Evolutionary conservation across 306 rosid species (phyloP).

Genomic region (Inga laurina): DNA sequence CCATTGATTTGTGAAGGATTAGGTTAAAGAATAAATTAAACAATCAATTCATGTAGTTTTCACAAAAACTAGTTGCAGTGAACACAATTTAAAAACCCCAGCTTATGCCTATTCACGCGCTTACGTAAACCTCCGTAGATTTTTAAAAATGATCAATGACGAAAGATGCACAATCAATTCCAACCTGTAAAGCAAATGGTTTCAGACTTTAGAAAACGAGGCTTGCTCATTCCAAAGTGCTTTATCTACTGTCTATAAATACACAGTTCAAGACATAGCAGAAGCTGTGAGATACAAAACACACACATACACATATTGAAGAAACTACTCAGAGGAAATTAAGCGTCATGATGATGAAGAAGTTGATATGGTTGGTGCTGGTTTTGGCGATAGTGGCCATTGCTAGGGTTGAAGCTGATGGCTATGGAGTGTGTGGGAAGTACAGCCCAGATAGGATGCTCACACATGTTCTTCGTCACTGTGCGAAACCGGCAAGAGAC

Average conservation of each 20-base stretch:
- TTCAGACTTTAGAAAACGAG: not conserved
- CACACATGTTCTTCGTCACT: not conserved
- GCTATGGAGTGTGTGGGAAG: not conserved
- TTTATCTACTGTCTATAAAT: not conserved
- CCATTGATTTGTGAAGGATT: not conserved
- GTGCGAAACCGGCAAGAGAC: not conserved
- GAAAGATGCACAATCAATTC: too few species aligned
- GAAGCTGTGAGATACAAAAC: not conserved
- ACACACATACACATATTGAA: not conserved
- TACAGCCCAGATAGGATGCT: not conserved
- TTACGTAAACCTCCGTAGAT: too few species aligned
- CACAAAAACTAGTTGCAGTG: not conserved
- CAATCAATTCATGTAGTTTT: not conserved
- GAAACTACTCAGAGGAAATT: not conserved
- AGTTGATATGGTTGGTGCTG: not conserved
- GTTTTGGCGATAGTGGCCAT: not conserved
- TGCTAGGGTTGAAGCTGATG: not conserved
- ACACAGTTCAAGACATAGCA: not conserved
- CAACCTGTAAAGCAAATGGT: not conserved
- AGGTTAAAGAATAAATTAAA: not conserved
- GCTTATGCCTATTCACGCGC: not conserved
- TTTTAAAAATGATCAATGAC: too few species aligned
- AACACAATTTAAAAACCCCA: not conserved
- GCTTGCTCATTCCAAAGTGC: not conserved
- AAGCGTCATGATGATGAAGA: not conserved